Evolutionary conservation across 495 filamentous ascomycete species (phyloP).

Genomic region (Venustampulla echinocandica): DNA sequence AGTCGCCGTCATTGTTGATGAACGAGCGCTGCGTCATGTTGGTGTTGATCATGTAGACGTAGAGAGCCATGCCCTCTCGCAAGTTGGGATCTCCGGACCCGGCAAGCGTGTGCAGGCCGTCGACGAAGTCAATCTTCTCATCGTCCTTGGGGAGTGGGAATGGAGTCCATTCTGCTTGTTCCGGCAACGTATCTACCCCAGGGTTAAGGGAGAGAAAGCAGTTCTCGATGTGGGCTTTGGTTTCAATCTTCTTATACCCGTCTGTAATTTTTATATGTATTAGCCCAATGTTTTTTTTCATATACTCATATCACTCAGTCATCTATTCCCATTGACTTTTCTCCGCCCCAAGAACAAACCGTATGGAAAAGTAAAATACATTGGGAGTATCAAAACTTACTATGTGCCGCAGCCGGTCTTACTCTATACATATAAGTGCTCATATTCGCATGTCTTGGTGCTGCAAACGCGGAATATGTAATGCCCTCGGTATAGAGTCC

Average conservation of each 20-base stretch:
- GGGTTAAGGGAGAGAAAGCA: slow-evolving; percentile 32
- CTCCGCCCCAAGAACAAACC: too few relatives aligned
- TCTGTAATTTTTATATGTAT: slow-evolving; percentile 28
- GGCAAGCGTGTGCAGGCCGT: slow-evolving; percentile 54
- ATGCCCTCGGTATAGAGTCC: slow-evolving; percentile 72
- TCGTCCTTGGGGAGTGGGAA: slow-evolving; percentile 40
- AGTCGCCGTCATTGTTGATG: slow-evolving; percentile 63
- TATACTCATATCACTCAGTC: too few relatives aligned
- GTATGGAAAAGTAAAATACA: too few relatives aligned
- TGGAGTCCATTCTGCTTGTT: slow-evolving; percentile 66
- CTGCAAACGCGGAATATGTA: slow-evolving; percentile 76
- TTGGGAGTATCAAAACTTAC: slow-evolving; percentile 23
- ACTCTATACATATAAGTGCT: slow-evolving; percentile 73
- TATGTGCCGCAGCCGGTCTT: slow-evolving; percentile 58
- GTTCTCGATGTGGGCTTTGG: slow-evolving; percentile 29
- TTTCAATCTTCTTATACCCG: slow-evolving; percentile 33
- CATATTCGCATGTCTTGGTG: slow-evolving; percentile 56
- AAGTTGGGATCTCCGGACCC: slow-evolving; percentile 59
- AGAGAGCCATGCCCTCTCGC: slow-evolving; percentile 57
- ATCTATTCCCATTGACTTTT: too few relatives aligned
- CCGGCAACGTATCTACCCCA: slow-evolving; percentile 52
- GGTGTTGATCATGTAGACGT: slow-evolving; percentile 55
- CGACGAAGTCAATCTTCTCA: slow-evolving; percentile 55
- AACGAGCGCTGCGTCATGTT: slow-evolving; percentile 57
- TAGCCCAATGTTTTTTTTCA: slow-evolving; percentile 32